Conservation (phyloP, 768 basidiomycete genomes). For the Phaeotremella skinneri region DNA sequence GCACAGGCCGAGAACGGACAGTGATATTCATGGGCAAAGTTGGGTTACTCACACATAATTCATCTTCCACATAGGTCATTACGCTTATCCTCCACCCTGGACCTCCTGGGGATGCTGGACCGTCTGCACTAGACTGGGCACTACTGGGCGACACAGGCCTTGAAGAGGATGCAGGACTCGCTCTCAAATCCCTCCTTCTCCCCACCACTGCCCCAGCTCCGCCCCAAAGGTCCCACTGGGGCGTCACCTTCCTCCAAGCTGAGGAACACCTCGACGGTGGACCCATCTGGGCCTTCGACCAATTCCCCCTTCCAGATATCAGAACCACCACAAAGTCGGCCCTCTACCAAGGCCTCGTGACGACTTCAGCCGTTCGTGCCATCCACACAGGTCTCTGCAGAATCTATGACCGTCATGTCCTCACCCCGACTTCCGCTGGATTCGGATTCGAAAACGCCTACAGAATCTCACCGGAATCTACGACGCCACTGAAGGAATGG, state of each 20-base stretch:
- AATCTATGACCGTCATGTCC: constrained; percentile 22
- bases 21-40: too few relatives aligned
- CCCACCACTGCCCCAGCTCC: constrained; percentile 5
- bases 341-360: constrained; percentile 40
- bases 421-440: not conserved
- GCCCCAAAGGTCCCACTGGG: constrained; percentile 36
- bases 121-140: constrained; percentile 47
- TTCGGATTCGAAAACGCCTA: not conserved
- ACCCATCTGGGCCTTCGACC: constrained; percentile 47
- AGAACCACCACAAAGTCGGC: constrained; percentile 36
- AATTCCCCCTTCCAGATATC: constrained; percentile 31
- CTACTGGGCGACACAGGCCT: constrained; percentile 40
- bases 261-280: constrained; percentile 45
- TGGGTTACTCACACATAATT: too few relatives aligned
- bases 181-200: constrained; percentile 20
- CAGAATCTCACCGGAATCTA: not conserved
- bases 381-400: constrained; percentile 35
- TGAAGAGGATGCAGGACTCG: constrained; percentile 20
- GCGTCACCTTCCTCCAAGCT: constrained; percentile 43
- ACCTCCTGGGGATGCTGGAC: constrained; percentile 46
- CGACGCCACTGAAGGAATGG: constrained; percentile 14
- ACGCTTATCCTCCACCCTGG: constrained; percentile 47
- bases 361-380: constrained; percentile 29
- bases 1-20: too few relatives aligned
- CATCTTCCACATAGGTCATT: constrained; percentile 17